These are phyloP conservation scores for Ambispora gerdemannii DNA, from an alignment of 192 early-diverging fungal genomes.

Conservation along the genomic window DNA sequence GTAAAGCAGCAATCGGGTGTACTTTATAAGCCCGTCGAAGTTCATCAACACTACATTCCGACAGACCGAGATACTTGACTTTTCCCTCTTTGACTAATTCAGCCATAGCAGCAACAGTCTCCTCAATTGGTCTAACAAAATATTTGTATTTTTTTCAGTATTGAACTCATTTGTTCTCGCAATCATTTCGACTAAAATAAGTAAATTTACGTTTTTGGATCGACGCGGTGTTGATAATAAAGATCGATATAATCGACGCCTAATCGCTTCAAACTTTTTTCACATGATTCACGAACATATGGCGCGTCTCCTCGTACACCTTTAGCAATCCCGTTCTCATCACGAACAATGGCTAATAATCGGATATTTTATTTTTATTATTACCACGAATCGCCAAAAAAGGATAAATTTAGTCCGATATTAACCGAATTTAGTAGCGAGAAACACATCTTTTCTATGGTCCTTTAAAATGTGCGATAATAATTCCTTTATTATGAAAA, in stretches of 20 bases:
- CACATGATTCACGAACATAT: conserved; percentile 42
- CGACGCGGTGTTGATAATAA: conserved; percentile 40
- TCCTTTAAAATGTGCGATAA: conserved; percentile 49
- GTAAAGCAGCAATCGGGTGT: conserved; percentile 63
- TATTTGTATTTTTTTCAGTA: not conserved
- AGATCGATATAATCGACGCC: conserved; percentile 40
- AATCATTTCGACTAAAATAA: not conserved
- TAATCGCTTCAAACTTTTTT: conserved; percentile 31
- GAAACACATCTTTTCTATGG: conserved; percentile 50
- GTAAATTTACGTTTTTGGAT: conserved; percentile 32
- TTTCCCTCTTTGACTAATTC: conserved; percentile 44
- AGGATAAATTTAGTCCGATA: not conserved
- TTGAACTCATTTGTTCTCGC: not conserved
- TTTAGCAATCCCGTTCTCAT: not conserved
- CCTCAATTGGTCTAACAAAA: conserved; percentile 35
- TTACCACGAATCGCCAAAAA: not conserved
- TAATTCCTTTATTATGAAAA: conserved; percentile 29
- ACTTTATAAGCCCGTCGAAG: conserved; percentile 64
- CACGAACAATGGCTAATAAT: not conserved
- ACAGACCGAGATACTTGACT: conserved; percentile 47
- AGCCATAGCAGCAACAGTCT: conserved; percentile 38
- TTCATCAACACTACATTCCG: conserved; percentile 56
- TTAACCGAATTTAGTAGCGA: conserved; percentile 64
- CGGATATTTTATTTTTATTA: not conserved
- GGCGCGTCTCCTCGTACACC: conserved; percentile 44